Base-by-base conservation (phyloP, 257 asterid genomes). In the Nicotiana knightiana region DNA sequence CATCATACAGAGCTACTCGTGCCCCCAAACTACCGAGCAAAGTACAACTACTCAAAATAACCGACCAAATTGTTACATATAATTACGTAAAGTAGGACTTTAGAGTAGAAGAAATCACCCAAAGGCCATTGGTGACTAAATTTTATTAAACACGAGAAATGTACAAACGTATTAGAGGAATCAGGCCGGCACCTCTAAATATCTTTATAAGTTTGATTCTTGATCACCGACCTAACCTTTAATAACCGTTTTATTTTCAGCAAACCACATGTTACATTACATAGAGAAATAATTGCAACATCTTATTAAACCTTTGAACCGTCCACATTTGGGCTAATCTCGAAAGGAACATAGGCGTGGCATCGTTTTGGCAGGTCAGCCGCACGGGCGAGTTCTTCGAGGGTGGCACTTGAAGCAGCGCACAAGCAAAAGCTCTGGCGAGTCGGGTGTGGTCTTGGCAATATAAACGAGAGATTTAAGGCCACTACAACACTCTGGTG, bases 401-500 rank as follows among this genome's bases (percentile, higher is more conserved):
- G 33, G 5, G 48, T 55, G 17, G 30, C 28, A 15, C 67, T 37
- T 0, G 12, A 53, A 12, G 84, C 82, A 48, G 39, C 53, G 1
- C 24, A 84, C 9, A 7, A 48, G 76, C 89, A 86, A 62, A 76
- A 43, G 3, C 66, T 11, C 39, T 75, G 78, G 18, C 83, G 84
- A 21, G 61, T 84, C 85, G 4, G 58, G 16, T 5, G 53, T 26
- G 0, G 85, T 77, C 9, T 21, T 33, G 71, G 87, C 85, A 1
- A 51, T 58, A 9, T 16, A 21, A 12, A 39, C 5, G 4, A 81
- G 80, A 35, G 64, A 8, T 21, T 26, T 51, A 30, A 84, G 53
- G 0, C 87, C 87, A 21, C 24, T 15, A 67, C 89, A 86, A 30
- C 87, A 86, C 9, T 24, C 24, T 1, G 58, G 21, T 39, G 77